Base-by-base conservation (phyloP, 202 grass and related monocot genomes). In the Carex arenaria region DNA sequence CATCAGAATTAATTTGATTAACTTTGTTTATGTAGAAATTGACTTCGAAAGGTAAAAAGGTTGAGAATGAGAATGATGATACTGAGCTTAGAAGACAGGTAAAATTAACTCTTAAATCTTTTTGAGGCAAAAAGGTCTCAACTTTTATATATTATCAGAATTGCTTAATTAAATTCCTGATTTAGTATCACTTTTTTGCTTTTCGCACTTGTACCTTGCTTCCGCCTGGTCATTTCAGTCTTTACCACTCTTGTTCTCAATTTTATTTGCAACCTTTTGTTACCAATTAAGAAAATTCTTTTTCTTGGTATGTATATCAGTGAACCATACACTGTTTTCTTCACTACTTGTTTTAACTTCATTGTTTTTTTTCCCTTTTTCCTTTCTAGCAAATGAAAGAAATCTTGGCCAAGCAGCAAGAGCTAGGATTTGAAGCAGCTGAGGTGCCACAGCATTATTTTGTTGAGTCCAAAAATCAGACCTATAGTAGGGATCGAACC, bases 371-470 rank as follows among this genome's bases (percentile, higher is more conserved):
- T 30, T 15, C 1, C 3, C 17, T 3, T 88, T 86, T 67, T 89
- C 47, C 74, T 80, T 42, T 89, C 62, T 89, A 96, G 96, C 89
- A 99, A 90, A 86, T 99, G 65, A 96, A 99, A 85, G 81, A 91
- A 87, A 61, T 99, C 67, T 49, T 99, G 86, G 87, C 88, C 65
- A 96, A 94, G 77, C 97, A 96, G 84, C 85, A 91, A 85, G 93
- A 94, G 86, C 72, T 99, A 57, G 97, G 97, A 62, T 79, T 96
- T 77, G 97, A 99, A 74, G 88, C 86, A 36, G 89, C 93, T 88
- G 96, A 99, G 77, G 83, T 99, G 45, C 93, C 93, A 62, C 80
- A 67, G 54, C 86, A 87, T 43, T 99, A 92, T 89, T 84, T 99
- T 82, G 91, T 87, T 84, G 87, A 87, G 56, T 83, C 78, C 18